Evolutionary conservation across 202 grass and related monocot genomes (phyloP).

Genomic region (Digitaria exilis): DNA sequence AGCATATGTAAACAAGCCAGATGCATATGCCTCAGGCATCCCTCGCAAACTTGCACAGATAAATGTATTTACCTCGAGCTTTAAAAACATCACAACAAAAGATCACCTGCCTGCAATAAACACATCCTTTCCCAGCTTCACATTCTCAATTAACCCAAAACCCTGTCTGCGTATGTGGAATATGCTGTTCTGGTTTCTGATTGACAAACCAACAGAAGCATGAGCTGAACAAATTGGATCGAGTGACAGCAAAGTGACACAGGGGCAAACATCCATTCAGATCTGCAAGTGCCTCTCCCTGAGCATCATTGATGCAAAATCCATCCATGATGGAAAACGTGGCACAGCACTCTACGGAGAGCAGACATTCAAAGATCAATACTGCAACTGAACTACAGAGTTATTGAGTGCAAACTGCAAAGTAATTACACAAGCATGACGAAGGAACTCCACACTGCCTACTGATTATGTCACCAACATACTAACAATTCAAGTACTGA

Average conservation of each 20-base stretch:
- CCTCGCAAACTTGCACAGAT: neutral
- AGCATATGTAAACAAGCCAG: neutral
- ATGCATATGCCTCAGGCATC: neutral
- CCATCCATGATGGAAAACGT: neutral
- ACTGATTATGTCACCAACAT: constrained; percentile 23
- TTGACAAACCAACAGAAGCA: neutral
- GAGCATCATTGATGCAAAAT: neutral
- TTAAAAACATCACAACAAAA: neutral
- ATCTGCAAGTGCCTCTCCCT: neutral
- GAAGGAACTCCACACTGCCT: constrained; percentile 32
- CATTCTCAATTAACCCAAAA: neutral
- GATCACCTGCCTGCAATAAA: neutral
- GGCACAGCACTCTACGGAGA: neutral
- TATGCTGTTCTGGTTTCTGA: neutral
- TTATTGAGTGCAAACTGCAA: constrained; percentile 7
- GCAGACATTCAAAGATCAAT: constrained; percentile 14
- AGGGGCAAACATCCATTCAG: too few species aligned
- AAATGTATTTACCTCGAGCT: too few species aligned
- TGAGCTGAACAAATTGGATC: neutral
- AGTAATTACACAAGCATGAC: constrained; percentile 40
- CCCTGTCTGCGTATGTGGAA: neutral
- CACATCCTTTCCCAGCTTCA: neutral
- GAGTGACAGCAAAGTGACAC: neutral
- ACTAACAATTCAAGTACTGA: constrained; percentile 33
- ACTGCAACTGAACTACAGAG: neutral